Percentiles rank a stretch among this genome's conserved stretches.
Conservation (phyloP, 1,139 yeast genomes). For the Debaryomycetaceae sp. region DNA sequence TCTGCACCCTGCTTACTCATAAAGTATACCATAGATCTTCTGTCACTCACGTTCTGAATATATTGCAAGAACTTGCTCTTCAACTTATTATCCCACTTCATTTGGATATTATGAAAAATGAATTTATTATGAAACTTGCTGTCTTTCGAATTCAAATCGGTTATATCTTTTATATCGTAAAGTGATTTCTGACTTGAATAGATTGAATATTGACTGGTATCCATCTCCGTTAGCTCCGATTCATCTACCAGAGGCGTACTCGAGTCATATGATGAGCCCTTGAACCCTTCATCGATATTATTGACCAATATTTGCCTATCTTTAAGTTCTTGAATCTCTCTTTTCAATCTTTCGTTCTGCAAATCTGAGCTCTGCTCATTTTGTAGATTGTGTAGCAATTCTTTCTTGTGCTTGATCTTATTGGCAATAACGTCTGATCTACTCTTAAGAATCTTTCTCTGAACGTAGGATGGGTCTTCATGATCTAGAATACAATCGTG, state of each 20-base stretch:
- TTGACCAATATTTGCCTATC: slow-evolving; percentile 23
- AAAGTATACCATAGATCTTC: slow-evolving; percentile 56
- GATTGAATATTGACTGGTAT: slow-evolving; percentile 21
- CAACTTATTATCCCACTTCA: slow-evolving; percentile 74
- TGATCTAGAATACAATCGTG: slow-evolving; percentile 67
- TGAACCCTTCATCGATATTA: slow-evolving; percentile 17
- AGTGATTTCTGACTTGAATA: slow-evolving; percentile 25
- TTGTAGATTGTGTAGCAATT: slow-evolving; percentile 22
- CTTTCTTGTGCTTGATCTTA: slow-evolving; percentile 36
- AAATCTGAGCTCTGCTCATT: slow-evolving; percentile 2
- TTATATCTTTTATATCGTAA: slow-evolving; percentile 28
- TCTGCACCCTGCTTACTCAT: slow-evolving; percentile 71
- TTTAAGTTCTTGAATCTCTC: slow-evolving; percentile 31
- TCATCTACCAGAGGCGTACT: slow-evolving; percentile 5
- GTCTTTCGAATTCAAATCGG: slow-evolving; percentile 24
- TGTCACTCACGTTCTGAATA: slow-evolving; percentile 54
- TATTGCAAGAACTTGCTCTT: slow-evolving; percentile 63
- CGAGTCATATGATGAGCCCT: slow-evolving; percentile 11
- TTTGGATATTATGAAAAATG: slow-evolving; percentile 69
- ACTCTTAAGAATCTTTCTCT: slow-evolving; percentile 35
- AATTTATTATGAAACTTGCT: slow-evolving; percentile 67
- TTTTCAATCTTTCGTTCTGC: slow-evolving; percentile 19
- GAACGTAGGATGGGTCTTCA: slow-evolving; percentile 53
- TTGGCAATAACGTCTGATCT: slow-evolving; percentile 44
- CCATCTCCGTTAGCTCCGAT: slow-evolving; percentile 4